These are phyloP conservation scores for Corylus heterophylla DNA, from an alignment of 306 rosid species.

Conservation along the genomic window DNA sequence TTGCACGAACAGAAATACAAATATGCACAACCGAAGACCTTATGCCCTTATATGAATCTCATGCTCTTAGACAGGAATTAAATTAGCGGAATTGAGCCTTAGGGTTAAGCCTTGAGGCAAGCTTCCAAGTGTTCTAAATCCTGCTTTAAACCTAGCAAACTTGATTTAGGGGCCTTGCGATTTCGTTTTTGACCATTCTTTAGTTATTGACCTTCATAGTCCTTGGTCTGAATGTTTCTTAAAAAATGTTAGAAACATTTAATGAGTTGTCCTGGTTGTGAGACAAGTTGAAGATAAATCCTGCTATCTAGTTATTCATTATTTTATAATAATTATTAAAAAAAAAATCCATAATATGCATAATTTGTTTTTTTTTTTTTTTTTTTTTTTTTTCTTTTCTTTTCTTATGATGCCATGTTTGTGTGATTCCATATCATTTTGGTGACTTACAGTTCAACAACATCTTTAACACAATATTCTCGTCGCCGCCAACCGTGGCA, in stretches of 20 bases:
- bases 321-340: no score
- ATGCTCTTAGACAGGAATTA: neutral
- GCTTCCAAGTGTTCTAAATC: neutral
- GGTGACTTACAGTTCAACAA: conserved; percentile 67
- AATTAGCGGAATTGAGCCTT: neutral
- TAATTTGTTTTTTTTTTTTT: no score
- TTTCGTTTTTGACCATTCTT: neutral
- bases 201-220: neutral
- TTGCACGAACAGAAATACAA: neutral
- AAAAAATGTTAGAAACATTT: neutral
- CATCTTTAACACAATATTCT: conserved; percentile 82
- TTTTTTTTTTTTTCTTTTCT: no score
- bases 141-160: neutral
- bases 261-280: no score
- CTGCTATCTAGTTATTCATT: no score
- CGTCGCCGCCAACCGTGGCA: conserved; percentile 83
- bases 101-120: neutral
- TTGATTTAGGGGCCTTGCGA: no score
- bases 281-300: no score
- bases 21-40: neutral
- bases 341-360: no score
- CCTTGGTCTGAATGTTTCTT: neutral
- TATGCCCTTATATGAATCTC: neutral
- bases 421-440: conserved; percentile 21
- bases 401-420: neutral